Evolutionary conservation across 805 yeast genomes (phyloP), one percentile per base, ranked within the genome.

Genomic region (Saccharomyces paradoxus): DNA sequence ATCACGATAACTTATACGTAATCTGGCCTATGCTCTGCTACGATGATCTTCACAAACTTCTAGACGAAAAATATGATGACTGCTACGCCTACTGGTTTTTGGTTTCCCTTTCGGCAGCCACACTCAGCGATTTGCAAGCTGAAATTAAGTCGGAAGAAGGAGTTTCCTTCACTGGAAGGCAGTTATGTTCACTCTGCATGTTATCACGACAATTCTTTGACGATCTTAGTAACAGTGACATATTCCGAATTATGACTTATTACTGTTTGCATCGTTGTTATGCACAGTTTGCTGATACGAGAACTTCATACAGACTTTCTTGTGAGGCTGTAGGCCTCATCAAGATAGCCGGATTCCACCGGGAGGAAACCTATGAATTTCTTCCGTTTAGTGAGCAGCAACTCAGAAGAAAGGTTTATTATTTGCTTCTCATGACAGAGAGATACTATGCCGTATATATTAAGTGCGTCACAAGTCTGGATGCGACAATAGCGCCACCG

Each of bases 171-270:
- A 84, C 94, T n/a, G 98, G 37, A 14, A 31, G 37, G 14, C 37
- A 31, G 37, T 31, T 31, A 31, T 31, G 37, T 14, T 31, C 98
- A 4, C 96, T 94, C 0, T 94, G 99, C 67, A 77, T 94, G 14
- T 99, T 94, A 68, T 92, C 98, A 0, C 94, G 99, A 68, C 99
- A 94, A 69, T 77, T 96, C 0, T 90, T 88, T 75, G 97, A 98
- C 0, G 96, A 31, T 31, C 37, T 31, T 14, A 5, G 37, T 31
- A 31, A 31, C 37, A 31, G 37, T 31, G 37, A 31, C 14, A 31
- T 31, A 31, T 31, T 31, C 37, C 37, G 37, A 31, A 31, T 31
- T 31, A 31, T 31, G 37, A 31, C 37, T 12, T 31, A 31, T 3
- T 31, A 31, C 37, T 31, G n/a, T n/a, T n/a, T n/a, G n/a, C n/a